Conservation (phyloP, 306 rosid genomes). For the Herpetospermum pedunculosum region DNA sequence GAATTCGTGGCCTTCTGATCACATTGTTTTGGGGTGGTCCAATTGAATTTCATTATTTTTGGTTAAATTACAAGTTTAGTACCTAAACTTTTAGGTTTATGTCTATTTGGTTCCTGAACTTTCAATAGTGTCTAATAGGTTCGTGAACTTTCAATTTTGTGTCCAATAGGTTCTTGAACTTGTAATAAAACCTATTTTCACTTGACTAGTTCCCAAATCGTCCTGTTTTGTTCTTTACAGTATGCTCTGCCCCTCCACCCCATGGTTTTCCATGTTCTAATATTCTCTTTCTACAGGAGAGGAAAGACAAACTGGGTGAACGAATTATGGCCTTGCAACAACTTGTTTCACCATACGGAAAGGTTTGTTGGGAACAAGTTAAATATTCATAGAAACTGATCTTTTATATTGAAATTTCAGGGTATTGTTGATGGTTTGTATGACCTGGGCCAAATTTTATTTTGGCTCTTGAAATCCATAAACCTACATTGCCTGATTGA, state of each 20-base stretch:
- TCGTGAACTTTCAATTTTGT: too few relatives aligned
- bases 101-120: too few relatives aligned
- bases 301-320: constrained; percentile 83
- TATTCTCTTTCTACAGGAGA: constrained; percentile 40
- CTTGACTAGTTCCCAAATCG: background rate
- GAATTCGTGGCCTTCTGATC: background rate
- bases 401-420: background rate
- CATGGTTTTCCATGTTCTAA: background rate
- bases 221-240: background rate
- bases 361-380: constrained; percentile 29
- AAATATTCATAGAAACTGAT: background rate
- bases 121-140: too few relatives aligned
- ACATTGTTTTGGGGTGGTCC: background rate
- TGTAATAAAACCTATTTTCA: too few relatives aligned
- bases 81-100: too few relatives aligned
- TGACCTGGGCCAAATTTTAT: background rate
- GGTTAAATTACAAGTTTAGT: too few relatives aligned
- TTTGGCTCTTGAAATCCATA: background rate
- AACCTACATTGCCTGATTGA: background rate
- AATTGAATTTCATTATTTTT: background rate
- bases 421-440: background rate
- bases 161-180: too few relatives aligned
- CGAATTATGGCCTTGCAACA: constrained; percentile 81
- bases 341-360: constrained; percentile 96
- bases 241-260: background rate